Percentiles rank a stretch among this genome's conserved stretches.
Conservation (phyloP, 139 green algal genomes). For the Tetradesmus lagerheimii region DNA sequence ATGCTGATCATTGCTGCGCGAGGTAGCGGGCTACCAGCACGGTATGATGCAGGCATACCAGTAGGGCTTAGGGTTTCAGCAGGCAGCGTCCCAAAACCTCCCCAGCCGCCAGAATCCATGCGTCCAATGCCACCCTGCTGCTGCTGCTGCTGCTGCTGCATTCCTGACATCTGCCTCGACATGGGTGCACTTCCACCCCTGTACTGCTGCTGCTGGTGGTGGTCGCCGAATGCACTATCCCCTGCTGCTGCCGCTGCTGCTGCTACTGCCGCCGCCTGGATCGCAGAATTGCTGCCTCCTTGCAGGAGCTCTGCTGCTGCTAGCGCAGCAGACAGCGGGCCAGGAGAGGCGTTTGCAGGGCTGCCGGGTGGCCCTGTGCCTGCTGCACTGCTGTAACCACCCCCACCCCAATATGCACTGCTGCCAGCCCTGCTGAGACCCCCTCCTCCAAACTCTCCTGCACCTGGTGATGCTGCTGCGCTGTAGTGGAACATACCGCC, state of each 20-base stretch:
- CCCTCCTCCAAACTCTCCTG: neutral
- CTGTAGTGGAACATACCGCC: neutral
- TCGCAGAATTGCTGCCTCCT: neutral
- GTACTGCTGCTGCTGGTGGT: constrained; percentile 6
- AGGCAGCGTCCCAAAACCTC: neutral
- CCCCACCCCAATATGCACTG: neutral
- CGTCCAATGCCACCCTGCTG: neutral
- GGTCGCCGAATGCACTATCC: neutral
- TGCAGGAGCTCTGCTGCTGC: constrained; percentile 9
- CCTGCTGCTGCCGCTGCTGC: neutral
- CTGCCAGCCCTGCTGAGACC: neutral
- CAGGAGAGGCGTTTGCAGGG: neutral
- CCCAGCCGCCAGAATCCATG: neutral
- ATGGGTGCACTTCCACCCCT: neutral
- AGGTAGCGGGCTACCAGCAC: neutral
- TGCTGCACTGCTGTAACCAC: no score
- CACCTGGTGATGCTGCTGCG: neutral
- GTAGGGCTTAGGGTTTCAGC: neutral
- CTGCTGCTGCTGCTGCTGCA: constrained; percentile 16
- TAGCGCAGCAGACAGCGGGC: neutral
- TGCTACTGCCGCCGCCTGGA: neutral
- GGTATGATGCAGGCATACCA: neutral
- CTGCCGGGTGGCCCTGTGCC: neutral
- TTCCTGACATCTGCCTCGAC: neutral
- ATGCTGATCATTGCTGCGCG: neutral